A percentile compares a stretch with the other conserved stretches of the same genome.
Evolutionary conservation across 2,329 filamentous ascomycete species (phyloP).

Genomic region (Ascochyta pisi): DNA sequence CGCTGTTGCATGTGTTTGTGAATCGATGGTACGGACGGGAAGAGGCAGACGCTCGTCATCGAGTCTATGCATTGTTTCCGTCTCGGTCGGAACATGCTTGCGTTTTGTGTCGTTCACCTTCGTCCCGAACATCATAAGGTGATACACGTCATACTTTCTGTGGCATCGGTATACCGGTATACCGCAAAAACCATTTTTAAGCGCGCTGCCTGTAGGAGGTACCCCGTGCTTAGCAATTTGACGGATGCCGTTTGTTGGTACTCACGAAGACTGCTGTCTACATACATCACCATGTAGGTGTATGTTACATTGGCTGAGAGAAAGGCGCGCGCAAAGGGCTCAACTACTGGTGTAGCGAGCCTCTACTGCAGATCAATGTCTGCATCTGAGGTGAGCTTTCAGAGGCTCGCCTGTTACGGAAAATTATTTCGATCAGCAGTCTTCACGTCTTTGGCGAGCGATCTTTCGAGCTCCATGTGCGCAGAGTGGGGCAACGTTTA

Average conservation of each 20-base stretch:
- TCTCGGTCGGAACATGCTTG: slow-evolving; percentile 21
- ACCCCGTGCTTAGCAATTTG: not conserved
- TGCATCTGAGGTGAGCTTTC: not conserved
- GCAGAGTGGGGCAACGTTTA: slow-evolving; percentile 7
- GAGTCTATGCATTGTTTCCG: slow-evolving; percentile 25
- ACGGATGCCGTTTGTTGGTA: not conserved
- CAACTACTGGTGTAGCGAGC: not conserved
- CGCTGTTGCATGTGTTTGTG: slow-evolving; percentile 15
- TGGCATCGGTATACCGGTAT: slow-evolving; percentile 3
- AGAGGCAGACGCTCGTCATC: slow-evolving; percentile 33
- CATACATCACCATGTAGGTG: not conserved
- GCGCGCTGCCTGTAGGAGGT: slow-evolving; percentile 4
- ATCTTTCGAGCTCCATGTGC: slow-evolving; percentile 6
- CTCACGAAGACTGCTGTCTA: not conserved
- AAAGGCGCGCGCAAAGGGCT: not conserved
- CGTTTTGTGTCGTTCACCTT: slow-evolving; percentile 8
- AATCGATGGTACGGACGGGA: slow-evolving; percentile 21
- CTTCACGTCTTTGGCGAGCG: slow-evolving; percentile 11
- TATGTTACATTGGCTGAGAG: not conserved
- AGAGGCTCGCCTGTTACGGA: slow-evolving; percentile 5
- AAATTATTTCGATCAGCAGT: slow-evolving; percentile 13
- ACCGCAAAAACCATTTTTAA: not conserved
- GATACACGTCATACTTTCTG: slow-evolving; percentile 21
- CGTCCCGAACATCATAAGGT: slow-evolving; percentile 18
- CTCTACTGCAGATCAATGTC: not conserved